Evolutionary conservation across 2,329 filamentous ascomycete genomes (phyloP), one percentile per base, ranked within the genome.

Genomic region (Microsporum canis): DNA sequence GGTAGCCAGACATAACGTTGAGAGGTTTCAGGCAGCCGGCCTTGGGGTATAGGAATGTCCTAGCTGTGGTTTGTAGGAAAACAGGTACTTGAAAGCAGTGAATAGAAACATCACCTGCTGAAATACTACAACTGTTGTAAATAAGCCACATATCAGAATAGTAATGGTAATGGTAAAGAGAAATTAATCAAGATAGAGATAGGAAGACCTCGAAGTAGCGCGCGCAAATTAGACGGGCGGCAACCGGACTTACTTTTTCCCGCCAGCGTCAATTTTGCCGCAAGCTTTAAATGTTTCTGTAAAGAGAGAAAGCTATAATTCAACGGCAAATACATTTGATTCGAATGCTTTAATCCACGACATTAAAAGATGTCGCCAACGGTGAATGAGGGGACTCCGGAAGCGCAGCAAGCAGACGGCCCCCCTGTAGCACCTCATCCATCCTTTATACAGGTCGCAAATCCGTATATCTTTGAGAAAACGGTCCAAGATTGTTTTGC

Each of bases 391-490:
- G 31, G 49, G 2, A 31, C 49, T 8, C 10, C 49, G 1, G 49
- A 55, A 33, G 27, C 41, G 12, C 41, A 27, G 17, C 41, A 34
- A 17, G 36, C 31, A 10, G 57, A 17, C 36, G 57, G 29, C 10
- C 56, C 59, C 4, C 68, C 67, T n/a, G 68, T 71, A 57, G 78
- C 79, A 12, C 84, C 83, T 27, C 82, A 86, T 68, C 83, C 83
- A 0, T 85, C 82, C 23, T 84, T 81, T 68, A 84, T 86, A 63
- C 81, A 84, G 68, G 79, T 86, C 61, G 82, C 84, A 61, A 82
- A 83, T 66, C 89, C 89, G 61, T 97, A 92, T 76, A 83, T 90
- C 64, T 87, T 89, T 66, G 89, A 96, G 71, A 86, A 89, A 68
- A 85, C 84, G 67, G 83, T 97, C 61, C 86, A 90, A 63, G 83